These are phyloP conservation scores for Xylariaceae sp. DNA, from an alignment of 2,329 filamentous ascomycete genomes.

Conservation along the genomic window DNA sequence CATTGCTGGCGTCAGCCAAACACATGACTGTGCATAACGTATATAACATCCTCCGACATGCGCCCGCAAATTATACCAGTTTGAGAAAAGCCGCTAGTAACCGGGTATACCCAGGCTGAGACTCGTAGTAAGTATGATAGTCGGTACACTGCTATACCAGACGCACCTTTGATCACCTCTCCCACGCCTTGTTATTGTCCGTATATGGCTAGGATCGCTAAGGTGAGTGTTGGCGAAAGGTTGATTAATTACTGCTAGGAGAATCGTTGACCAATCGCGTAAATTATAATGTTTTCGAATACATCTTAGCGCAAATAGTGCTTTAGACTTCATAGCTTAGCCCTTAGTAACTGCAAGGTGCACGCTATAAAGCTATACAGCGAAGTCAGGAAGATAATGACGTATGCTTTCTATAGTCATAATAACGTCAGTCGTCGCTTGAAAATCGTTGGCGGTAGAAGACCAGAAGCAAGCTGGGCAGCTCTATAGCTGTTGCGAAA, in stretches of 20 bases:
- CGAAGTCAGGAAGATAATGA: too few relatives aligned
- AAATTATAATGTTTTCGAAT: too few relatives aligned
- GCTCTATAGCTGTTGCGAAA: too few relatives aligned
- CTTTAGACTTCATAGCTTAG: too few relatives aligned
- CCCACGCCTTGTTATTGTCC: neutral
- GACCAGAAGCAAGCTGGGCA: too few relatives aligned
- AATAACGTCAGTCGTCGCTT: too few relatives aligned
- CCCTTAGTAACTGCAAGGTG: too few relatives aligned
- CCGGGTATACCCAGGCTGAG: neutral
- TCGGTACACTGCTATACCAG: neutral
- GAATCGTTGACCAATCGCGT: neutral
- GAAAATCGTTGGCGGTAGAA: too few relatives aligned
- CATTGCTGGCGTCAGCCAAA: neutral
- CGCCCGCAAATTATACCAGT: neutral
- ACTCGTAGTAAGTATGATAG: neutral
- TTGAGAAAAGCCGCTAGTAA: neutral
- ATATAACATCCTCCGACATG: constrained; percentile 1
- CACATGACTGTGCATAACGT: neutral
- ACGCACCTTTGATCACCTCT: neutral
- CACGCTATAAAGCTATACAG: too few relatives aligned
- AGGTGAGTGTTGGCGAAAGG: neutral
- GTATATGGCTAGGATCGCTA: neutral
- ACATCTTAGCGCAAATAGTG: too few relatives aligned
- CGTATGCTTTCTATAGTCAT: too few relatives aligned
- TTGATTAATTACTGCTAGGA: neutral